phyloP scores from a whole-genome alignment of 2,329 filamentous ascomycete species.

The Fusarium beomiforme region DNA sequence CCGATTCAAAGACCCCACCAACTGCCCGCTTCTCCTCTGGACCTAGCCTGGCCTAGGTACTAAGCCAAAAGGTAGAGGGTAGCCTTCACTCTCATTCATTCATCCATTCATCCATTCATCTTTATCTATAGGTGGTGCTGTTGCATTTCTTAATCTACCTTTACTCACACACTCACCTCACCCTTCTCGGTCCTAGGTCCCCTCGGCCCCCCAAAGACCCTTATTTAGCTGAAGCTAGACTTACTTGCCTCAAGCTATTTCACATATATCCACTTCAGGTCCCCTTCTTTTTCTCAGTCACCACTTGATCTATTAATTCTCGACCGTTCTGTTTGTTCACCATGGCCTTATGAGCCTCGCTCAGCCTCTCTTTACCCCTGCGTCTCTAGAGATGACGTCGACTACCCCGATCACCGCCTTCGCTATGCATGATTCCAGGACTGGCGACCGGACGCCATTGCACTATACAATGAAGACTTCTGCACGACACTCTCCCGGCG shows the following conservation, averaged over 20 bases:
- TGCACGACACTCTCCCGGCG: constrained; percentile 49
- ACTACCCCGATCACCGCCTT: constrained; percentile 38
- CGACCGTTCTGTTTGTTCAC: neutral
- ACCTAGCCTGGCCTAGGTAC: constrained; percentile 3
- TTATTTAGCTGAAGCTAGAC: constrained; percentile 18
- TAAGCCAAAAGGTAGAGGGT: neutral
- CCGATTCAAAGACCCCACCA: constrained; percentile 40
- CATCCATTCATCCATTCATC: constrained; percentile 25
- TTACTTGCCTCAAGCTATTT: neutral
- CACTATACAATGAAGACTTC: constrained; percentile 61
- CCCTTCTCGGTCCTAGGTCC: constrained; percentile 17
- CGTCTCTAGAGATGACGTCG: constrained; percentile 41
- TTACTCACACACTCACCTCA: neutral
- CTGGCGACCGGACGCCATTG: constrained; percentile 49
- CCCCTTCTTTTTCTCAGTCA: neutral
- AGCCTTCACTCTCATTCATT: constrained; percentile 7
- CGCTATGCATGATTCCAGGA: constrained; percentile 48
- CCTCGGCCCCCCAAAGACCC: constrained; percentile 11
- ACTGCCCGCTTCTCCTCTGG: constrained; percentile 39
- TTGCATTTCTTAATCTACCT: constrained; percentile 32
- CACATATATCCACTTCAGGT: constrained; percentile 16
- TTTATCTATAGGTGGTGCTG: constrained; percentile 15
- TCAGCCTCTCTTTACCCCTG: constrained; percentile 22
- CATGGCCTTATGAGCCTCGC: constrained; percentile 39
- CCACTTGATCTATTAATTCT: constrained; percentile 10